These are phyloP conservation scores for Starmera stellimalicola DNA, from an alignment of 1,139 yeast genomes.

Conservation along the genomic window DNA sequence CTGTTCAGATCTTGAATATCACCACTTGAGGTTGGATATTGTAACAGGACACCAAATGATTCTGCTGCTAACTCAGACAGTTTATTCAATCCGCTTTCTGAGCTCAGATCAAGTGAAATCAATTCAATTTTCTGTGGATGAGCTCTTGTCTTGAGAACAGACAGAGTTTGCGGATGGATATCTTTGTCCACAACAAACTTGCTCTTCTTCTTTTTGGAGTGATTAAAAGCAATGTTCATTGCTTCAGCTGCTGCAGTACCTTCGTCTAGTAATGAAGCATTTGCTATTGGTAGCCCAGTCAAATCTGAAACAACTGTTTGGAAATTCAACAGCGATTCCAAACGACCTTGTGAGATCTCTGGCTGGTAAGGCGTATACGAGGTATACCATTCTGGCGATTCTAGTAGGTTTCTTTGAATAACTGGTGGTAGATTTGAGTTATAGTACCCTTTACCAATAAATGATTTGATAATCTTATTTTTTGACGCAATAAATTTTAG, in stretches of 20 bases:
- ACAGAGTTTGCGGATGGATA: slow-evolving; percentile 79
- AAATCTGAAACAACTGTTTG: slow-evolving; percentile 85
- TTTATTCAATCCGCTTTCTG: slow-evolving; percentile 30
- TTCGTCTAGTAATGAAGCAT: slow-evolving; percentile 90
- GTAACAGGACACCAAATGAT: slow-evolving; percentile 77
- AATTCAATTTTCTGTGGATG: slow-evolving; percentile 62
- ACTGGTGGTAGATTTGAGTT: slow-evolving; percentile 89
- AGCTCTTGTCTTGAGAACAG: slow-evolving; percentile 74
- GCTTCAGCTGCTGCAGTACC: slow-evolving; percentile 99
- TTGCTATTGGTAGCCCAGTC: slow-evolving; percentile 88
- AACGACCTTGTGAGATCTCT: slow-evolving; percentile 93
- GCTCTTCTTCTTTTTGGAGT: slow-evolving; percentile 54
- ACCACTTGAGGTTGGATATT: slow-evolving; percentile 89
- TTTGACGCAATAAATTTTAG: slow-evolving; percentile 61
- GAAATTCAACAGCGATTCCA: slow-evolving; percentile 80
- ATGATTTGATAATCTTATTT: slow-evolving; percentile 61
- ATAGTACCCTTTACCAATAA: slow-evolving; percentile 91
- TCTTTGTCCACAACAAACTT: slow-evolving; percentile 66
- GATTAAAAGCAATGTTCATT: slow-evolving; percentile 73
- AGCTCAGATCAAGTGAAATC: slow-evolving; percentile 45
- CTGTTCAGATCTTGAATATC: slow-evolving; percentile 39
- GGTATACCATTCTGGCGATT: slow-evolving; percentile 97
- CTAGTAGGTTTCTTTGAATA: slow-evolving; percentile 83
- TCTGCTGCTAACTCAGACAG: slow-evolving; percentile 31
- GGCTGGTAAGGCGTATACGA: slow-evolving; percentile 98